Evolutionary conservation across 306 rosid species (phyloP).

Genomic region (Rosa multiflora): DNA sequence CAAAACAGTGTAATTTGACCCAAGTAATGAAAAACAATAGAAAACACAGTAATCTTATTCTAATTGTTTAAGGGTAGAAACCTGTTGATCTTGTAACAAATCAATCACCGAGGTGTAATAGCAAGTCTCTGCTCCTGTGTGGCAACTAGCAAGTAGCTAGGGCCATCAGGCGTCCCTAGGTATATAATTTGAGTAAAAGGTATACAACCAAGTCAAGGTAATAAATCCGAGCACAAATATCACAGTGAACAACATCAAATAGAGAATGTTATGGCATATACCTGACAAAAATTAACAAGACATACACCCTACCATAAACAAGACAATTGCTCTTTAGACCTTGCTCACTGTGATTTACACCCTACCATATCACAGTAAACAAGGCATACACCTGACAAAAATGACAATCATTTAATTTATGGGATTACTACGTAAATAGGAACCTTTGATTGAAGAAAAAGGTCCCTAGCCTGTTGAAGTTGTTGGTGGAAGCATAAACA

Average conservation of each 20-base stretch:
- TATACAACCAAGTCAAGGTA: slow-evolving; percentile 5
- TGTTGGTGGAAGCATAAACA: slow-evolving; percentile 25
- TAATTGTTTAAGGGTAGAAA: slow-evolving; percentile 20
- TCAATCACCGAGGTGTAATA: slow-evolving; percentile 64
- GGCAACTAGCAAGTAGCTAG: slow-evolving; percentile 52
- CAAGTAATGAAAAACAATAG: slow-evolving; percentile 1
- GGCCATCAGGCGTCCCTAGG: slow-evolving; percentile 93
- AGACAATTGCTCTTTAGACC: neutral
- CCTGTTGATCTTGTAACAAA: slow-evolving; percentile 55
- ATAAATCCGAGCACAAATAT: neutral
- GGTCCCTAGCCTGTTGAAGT: neutral
- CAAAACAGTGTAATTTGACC: slow-evolving; percentile 1
- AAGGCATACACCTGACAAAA: slow-evolving; percentile 7
- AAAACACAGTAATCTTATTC: neutral
- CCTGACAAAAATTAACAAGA: no score
- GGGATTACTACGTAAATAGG: neutral
- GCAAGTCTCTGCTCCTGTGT: slow-evolving; percentile 88
- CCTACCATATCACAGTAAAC: neutral
- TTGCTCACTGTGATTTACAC: no score
- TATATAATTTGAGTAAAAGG: slow-evolving; percentile 67
- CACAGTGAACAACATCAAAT: no score
- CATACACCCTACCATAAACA: neutral
- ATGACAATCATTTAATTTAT: neutral
- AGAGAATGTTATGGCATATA: no score
- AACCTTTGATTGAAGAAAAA: slow-evolving; percentile 14